These are phyloP conservation scores for Microbotryum intermedium DNA, from an alignment of 1,284 basidiomycete genomes.

Conservation along the genomic window DNA sequence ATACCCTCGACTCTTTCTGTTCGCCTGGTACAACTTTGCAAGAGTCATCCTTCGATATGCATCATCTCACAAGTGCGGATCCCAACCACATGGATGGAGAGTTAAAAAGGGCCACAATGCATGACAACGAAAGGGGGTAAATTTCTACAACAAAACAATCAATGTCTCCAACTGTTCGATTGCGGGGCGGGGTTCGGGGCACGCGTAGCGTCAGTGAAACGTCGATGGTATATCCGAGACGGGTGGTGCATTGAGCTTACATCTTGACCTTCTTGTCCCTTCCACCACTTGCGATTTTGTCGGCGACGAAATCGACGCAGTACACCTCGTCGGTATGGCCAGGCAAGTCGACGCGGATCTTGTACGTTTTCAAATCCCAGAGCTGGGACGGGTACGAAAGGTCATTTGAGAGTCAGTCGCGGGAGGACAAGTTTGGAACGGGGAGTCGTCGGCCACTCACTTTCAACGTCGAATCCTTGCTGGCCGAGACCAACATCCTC, in stretches of 20 bases:
- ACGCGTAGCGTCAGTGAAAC: neutral
- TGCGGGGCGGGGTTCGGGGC: neutral
- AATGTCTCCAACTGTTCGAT: slow-evolving; percentile 1
- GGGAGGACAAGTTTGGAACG: too few relatives aligned
- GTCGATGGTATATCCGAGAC: neutral
- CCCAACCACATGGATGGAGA: neutral
- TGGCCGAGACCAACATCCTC: slow-evolving; percentile 80
- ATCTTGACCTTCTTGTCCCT: slow-evolving; percentile 53
- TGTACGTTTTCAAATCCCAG: slow-evolving; percentile 91
- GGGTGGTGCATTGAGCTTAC: slow-evolving; percentile 33
- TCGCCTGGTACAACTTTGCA: too few relatives aligned
- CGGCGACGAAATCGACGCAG: slow-evolving; percentile 95
- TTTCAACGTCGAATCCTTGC: slow-evolving; percentile 93
- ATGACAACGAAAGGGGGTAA: neutral
- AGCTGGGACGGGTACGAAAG: slow-evolving; percentile 48
- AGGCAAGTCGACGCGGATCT: slow-evolving; percentile 84
- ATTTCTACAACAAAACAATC: neutral
- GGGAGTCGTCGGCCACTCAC: slow-evolving; percentile 43
- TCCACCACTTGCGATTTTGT: slow-evolving; percentile 94
- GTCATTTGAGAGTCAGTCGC: neutral
- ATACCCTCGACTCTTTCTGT: too few relatives aligned
- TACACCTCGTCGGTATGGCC: slow-evolving; percentile 98
- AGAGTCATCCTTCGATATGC: neutral
- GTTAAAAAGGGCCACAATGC: too few relatives aligned
- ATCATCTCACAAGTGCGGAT: neutral